Base-by-base conservation (phyloP, 352 stramenopile genomes). In the Globisporangium emineosum region DNA sequence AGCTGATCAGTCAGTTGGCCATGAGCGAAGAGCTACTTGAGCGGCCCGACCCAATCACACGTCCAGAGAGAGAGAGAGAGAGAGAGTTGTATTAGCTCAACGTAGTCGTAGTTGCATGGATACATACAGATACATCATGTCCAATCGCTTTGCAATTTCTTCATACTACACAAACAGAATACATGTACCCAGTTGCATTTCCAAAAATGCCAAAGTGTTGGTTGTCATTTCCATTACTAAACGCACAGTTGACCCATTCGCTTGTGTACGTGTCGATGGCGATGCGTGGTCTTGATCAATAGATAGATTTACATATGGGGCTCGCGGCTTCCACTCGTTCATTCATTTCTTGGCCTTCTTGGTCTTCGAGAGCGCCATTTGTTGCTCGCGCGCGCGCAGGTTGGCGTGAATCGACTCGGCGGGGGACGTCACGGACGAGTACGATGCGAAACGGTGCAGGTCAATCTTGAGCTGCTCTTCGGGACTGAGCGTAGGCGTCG, bases 391-490 rank as follows among this genome's bases (percentile, higher is more conserved):
- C 33, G 68, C 62, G 19, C 61, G 65, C 40, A 83, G 62, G 42
- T 66, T 73, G 47, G 64, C 61, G 54, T 72, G 42, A 21, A 88
- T 50, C 25, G 71, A 61, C 69, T 91, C 84, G 2, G 82, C 81
- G 23, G 84, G 82, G 35, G 84, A 93, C 54, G 75, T 72, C 27
- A 88, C 45, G 9, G 82, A 91, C 69, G 84, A 91, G 56, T 75
- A 91, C 25, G 80, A 90, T 60, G 83, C 83, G 19, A 90, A 50
- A 2, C 84, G 82, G 62, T 91, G 78, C 64, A 73, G 71, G 43
- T 90, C 77, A 27, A 93, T 65, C 53, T 83, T 86, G 19, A 86
- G 68, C 32, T 83, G 76, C 62, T 91, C 80, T 37, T 91, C 81
- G 1, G 52, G 55, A 2, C 69, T 73, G 21, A 86, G 50, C 2